These are phyloP conservation scores for Penicillium riverlandense DNA, from an alignment of 495 filamentous ascomycete genomes.

Conservation along the genomic window DNA sequence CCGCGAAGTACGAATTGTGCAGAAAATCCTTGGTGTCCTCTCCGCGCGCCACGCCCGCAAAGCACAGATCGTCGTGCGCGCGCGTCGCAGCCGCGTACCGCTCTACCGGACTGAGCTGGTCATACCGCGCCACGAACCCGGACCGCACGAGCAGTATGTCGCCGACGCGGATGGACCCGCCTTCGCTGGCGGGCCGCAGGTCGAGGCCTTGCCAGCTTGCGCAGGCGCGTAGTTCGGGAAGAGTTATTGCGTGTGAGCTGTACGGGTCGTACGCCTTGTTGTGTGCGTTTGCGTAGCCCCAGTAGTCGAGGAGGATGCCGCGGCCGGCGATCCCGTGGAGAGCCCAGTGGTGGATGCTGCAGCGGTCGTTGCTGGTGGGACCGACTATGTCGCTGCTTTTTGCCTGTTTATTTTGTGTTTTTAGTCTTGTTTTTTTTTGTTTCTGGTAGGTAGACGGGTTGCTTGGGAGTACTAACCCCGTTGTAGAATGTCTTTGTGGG, in stretches of 20 bases:
- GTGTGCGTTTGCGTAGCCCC: slow-evolving; percentile 28
- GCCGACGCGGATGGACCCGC: slow-evolving; percentile 53
- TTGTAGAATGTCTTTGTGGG: slow-evolving; percentile 46
- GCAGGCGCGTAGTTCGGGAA: slow-evolving; percentile 49
- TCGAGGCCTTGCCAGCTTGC: slow-evolving; percentile 42
- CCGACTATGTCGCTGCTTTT: slow-evolving; percentile 40
- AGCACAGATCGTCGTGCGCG: slow-evolving; percentile 39
- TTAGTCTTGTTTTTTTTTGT: not conserved
- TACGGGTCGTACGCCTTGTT: slow-evolving; percentile 48
- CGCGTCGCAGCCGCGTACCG: slow-evolving; percentile 31
- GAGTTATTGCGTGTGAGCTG: slow-evolving; percentile 52
- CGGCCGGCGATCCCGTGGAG: slow-evolving; percentile 42
- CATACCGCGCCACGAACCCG: slow-evolving; percentile 55
- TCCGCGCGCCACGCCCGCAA: slow-evolving; percentile 52
- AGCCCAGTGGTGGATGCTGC: slow-evolving; percentile 41
- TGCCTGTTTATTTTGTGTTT: slow-evolving; percentile 13
- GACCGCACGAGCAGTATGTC: slow-evolving; percentile 65
- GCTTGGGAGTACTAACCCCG: slow-evolving; percentile 13
- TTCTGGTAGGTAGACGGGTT: not conserved
- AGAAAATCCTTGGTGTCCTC: slow-evolving; percentile 53
- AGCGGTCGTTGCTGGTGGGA: slow-evolving; percentile 37
- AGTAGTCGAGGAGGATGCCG: slow-evolving; percentile 46
- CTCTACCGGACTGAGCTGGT: slow-evolving; percentile 31
- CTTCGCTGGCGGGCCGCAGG: slow-evolving; percentile 38
- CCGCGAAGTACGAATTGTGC: slow-evolving; percentile 60